These are phyloP conservation scores for Xylaria nigripes DNA, from an alignment of 495 filamentous ascomycete species.

Conservation along the genomic window DNA sequence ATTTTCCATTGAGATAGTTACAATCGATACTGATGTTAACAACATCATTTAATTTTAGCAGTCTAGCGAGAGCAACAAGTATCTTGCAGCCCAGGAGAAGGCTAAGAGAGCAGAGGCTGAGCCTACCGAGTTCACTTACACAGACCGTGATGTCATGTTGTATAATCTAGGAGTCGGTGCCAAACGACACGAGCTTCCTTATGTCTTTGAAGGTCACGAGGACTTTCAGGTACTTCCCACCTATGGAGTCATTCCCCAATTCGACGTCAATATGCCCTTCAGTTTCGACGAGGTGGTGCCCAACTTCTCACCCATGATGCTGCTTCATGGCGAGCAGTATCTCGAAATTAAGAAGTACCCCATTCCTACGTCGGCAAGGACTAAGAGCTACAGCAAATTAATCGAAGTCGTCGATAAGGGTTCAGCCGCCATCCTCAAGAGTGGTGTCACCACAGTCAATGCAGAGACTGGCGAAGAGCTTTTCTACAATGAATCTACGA, in stretches of 20 bases:
- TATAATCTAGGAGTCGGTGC: slow-evolving; percentile 96
- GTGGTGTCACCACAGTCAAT: slow-evolving; percentile 63
- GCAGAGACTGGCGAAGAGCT: slow-evolving; percentile 83
- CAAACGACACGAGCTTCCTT: slow-evolving; percentile 79
- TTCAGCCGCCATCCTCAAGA: slow-evolving; percentile 75
- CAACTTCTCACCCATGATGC: slow-evolving; percentile 98
- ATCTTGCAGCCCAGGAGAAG: slow-evolving; percentile 65
- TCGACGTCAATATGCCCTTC: slow-evolving; percentile 77
- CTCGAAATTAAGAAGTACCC: slow-evolving; percentile 92
- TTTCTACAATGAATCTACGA: slow-evolving; percentile 92
- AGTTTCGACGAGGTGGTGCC: slow-evolving; percentile 75
- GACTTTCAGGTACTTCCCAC: slow-evolving; percentile 90
- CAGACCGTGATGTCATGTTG: slow-evolving; percentile 80
- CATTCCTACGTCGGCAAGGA: slow-evolving; percentile 77
- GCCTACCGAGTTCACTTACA: slow-evolving; percentile 73
- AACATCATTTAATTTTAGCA: slow-evolving; percentile 23
- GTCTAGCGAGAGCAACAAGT: slow-evolving; percentile 30
- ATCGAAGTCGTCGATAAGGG: slow-evolving; percentile 96
- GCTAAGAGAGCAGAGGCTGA: slow-evolving; percentile 63
- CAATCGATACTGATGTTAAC: slow-evolving; percentile 26
- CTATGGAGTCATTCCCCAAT: slow-evolving; percentile 89
- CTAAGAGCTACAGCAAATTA: slow-evolving; percentile 75
- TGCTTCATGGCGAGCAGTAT: slow-evolving; percentile 97
- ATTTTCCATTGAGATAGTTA: slow-evolving; percentile 22
- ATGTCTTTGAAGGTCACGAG: slow-evolving; percentile 83